Evolutionary conservation across 73 alveolate species (phyloP), one percentile per base, ranked within the genome.

Genomic region (Paramecium primaurelia): DNA sequence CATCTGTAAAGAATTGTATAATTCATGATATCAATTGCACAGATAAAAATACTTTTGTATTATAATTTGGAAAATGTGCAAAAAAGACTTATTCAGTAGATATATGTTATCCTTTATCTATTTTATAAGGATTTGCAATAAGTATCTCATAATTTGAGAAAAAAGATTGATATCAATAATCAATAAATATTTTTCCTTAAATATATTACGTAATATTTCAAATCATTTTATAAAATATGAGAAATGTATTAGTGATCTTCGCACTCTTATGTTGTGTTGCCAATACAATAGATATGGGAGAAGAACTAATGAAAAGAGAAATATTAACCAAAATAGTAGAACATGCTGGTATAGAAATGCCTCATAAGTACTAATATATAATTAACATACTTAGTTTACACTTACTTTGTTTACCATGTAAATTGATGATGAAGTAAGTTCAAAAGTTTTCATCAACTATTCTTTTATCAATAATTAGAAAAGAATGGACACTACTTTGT

Each of bases 221-320:
- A 32, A 64, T 64, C 47, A 64, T 32, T 22, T 64, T 28, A 64
- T 64, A 64, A 59, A 49, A 28, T 32, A 32, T 64, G 84, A 32
- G 42, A 64, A 32, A 32, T 64, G 34, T 64, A 34, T 64, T 64
- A 2, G 84, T 64, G 42, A 28, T 64, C 42, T 11, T 34, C 28
- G 49, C 84, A 32, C 51, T 64, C 9, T 18, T 54, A 34, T 54
- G 18, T 12, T 54, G 37, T 64, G 84, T 34, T 32, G 84, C 47
- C 30, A 64, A 64, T 64, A 16, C 87, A 12, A 16, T 73, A 34
- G 87, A 73, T 38, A n/a, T 73, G n/a, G 59, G 87, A 36, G 87
- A 73, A 73, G 87, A 73, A 73, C 18, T 73, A 10, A 30, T 73
- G 59, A 73, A 73, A 73, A 73, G 87, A n/a, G 87, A 34, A 37